Evolutionary conservation across 1,284 basidiomycete species (phyloP).

Genomic region (Boletus sp.): DNA sequence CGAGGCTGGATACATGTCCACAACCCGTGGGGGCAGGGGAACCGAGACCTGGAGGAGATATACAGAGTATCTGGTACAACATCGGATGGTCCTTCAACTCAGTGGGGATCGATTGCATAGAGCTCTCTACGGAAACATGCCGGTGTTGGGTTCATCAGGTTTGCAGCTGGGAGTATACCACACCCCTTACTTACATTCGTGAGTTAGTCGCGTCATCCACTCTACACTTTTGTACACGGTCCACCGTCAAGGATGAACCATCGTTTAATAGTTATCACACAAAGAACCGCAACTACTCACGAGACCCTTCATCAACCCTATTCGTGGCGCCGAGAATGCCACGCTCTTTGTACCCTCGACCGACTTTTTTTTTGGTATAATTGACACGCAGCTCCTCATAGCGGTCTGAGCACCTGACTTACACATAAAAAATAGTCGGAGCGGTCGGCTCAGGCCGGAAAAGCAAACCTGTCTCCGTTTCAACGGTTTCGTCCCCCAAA

Average conservation of each 20-base stretch:
- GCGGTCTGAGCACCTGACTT: not conserved
- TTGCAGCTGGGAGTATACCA: conserved; percentile 8
- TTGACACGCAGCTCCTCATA: not conserved
- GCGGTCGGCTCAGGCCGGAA: not conserved
- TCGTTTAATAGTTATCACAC: not conserved
- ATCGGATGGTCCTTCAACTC: conserved; percentile 52
- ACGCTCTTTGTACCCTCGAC: not conserved
- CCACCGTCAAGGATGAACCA: not conserved
- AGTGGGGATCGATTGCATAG: conserved; percentile 43
- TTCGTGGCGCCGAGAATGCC: conserved; percentile 7
- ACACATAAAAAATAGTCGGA: not conserved
- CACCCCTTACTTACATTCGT: conserved; percentile 16
- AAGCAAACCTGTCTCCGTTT: conserved; percentile 6
- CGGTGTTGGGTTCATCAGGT: conserved; percentile 11
- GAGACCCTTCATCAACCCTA: conserved; percentile 7
- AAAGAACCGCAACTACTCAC: conserved; percentile 7
- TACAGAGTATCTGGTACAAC: conserved; percentile 50
- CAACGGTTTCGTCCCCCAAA: conserved; percentile 1
- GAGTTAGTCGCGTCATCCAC: conserved; percentile 6
- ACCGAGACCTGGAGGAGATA: conserved; percentile 61
- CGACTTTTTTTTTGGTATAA: not conserved
- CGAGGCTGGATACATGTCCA: conserved; percentile 14
- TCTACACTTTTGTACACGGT: not conserved
- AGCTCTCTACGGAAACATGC: conserved; percentile 47
- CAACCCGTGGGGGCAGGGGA: conserved; percentile 42